phyloP scores from a whole-genome alignment of 2,329 filamentous ascomycete species.

The Elsinoe ampelina region DNA sequence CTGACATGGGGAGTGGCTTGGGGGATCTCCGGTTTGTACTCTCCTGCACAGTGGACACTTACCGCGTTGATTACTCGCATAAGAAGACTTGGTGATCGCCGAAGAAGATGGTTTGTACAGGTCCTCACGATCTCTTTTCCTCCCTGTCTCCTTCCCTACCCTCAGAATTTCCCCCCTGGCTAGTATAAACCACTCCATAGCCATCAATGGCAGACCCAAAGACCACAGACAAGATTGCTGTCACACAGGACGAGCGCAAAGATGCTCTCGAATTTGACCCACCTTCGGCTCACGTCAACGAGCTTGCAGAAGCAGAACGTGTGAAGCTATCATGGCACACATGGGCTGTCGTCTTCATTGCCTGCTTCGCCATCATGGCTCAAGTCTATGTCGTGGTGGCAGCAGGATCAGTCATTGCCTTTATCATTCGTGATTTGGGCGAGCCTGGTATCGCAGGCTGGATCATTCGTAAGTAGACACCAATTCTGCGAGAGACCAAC shows the following conservation, averaged over 20 bases:
- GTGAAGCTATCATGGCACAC: slow-evolving; percentile 47
- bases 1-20: background rate
- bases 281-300: background rate
- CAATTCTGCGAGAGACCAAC: background rate
- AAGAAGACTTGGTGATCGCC: background rate
- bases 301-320: slow-evolving; percentile 24
- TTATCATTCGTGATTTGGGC: slow-evolving; percentile 47
- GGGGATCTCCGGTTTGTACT: slow-evolving; percentile 3
- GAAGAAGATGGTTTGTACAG: background rate
- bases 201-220: background rate
- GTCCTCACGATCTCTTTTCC: background rate
- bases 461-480: slow-evolving; percentile 42
- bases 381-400: slow-evolving; percentile 49
- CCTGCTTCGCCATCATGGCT: slow-evolving; percentile 44
- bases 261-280: background rate
- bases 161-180: background rate
- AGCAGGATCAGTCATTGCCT: slow-evolving; percentile 47
- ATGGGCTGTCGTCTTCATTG: slow-evolving; percentile 43
- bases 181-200: background rate
- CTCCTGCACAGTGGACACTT: background rate
- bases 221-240: slow-evolving; percentile 3
- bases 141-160: background rate
- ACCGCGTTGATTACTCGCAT: background rate
- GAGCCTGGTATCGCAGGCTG: slow-evolving; percentile 43
- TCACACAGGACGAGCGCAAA: background rate